A percentile compares a stretch with the other conserved stretches of the same genome.
These are phyloP conservation scores for Sutorius eximius DNA, from an alignment of 1,284 basidiomycete genomes.

Conservation along the genomic window DNA sequence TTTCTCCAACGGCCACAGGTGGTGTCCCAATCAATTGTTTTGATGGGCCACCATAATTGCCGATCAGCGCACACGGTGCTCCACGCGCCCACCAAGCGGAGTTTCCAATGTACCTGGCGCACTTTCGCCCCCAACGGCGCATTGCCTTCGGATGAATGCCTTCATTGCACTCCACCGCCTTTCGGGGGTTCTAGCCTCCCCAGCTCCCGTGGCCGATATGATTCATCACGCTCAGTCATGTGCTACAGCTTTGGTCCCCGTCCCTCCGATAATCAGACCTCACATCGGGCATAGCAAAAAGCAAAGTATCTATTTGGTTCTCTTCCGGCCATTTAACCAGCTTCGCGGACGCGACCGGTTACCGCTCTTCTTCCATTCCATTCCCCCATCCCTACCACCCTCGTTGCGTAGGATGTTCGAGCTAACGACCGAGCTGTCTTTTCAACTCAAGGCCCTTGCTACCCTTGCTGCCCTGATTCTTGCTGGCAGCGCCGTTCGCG, in stretches of 20 bases:
- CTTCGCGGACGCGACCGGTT: not conserved
- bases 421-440: not conserved
- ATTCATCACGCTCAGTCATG: not conserved
- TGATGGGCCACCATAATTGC: not conserved
- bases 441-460: slow-evolving; percentile 18
- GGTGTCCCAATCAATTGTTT: no score
- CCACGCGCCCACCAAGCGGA: not conserved
- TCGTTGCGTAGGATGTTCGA: slow-evolving; percentile 8
- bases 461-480: slow-evolving; percentile 22
- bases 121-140: not conserved
- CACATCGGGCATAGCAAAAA: not conserved
- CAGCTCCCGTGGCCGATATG: not conserved
- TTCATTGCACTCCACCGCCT: not conserved
- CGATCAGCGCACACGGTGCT: not conserved
- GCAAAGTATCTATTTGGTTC: not conserved
- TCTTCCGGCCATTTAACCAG: slow-evolving; percentile 11
- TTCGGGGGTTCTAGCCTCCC: not conserved
- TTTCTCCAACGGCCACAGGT: no score
- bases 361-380: not conserved
- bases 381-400: not conserved
- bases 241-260: not conserved
- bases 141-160: not conserved
- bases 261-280: not conserved
- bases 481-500: slow-evolving; percentile 10
- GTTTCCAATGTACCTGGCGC: not conserved